Percentiles rank a stretch among this genome's conserved stretches.
Evolutionary conservation across 2,329 filamentous ascomycete species (phyloP).

Genomic region (Talaromyces pinophilus): DNA sequence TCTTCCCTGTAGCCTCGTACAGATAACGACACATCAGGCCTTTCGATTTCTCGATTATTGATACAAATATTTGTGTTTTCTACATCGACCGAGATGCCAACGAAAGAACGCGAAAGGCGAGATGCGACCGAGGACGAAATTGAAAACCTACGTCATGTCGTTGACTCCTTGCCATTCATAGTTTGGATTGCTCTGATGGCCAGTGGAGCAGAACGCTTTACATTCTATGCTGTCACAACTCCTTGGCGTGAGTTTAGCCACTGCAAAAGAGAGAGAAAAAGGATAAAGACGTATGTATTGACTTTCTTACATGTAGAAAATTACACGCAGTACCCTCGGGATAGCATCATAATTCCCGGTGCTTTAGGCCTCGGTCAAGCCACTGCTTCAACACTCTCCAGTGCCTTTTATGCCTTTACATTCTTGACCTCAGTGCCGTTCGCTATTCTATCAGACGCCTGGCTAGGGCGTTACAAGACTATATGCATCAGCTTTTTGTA

Average conservation of each 20-base stretch:
- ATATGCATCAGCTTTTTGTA: conserved; percentile 26
- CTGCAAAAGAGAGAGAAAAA: too few relatives aligned
- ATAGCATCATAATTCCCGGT: conserved; percentile 43
- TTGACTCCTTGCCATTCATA: background rate
- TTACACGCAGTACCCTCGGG: conserved; percentile 11
- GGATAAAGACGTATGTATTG: too few relatives aligned
- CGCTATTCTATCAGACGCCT: conserved; percentile 43
- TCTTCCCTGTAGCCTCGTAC: too few relatives aligned
- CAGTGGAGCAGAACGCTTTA: conserved; percentile 11
- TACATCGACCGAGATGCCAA: too few relatives aligned
- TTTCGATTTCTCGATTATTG: too few relatives aligned
- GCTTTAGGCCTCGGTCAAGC: conserved; percentile 59
- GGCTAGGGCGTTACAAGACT: conserved; percentile 42
- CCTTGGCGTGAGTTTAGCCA: conserved; percentile 11
- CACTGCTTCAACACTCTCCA: conserved; percentile 56
- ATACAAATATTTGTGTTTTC: too few relatives aligned
- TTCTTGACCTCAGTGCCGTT: conserved; percentile 43
- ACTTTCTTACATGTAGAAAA: conserved; percentile 4
- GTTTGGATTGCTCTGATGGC: background rate
- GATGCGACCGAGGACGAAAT: background rate
- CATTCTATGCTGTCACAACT: conserved; percentile 13
- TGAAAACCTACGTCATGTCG: background rate
- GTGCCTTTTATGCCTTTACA: conserved; percentile 58
- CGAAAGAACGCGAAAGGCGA: background rate
- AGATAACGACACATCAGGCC: too few relatives aligned